phyloP scores from a whole-genome alignment of 2,329 filamentous ascomycete species.

The Aphanocladium album region DNA sequence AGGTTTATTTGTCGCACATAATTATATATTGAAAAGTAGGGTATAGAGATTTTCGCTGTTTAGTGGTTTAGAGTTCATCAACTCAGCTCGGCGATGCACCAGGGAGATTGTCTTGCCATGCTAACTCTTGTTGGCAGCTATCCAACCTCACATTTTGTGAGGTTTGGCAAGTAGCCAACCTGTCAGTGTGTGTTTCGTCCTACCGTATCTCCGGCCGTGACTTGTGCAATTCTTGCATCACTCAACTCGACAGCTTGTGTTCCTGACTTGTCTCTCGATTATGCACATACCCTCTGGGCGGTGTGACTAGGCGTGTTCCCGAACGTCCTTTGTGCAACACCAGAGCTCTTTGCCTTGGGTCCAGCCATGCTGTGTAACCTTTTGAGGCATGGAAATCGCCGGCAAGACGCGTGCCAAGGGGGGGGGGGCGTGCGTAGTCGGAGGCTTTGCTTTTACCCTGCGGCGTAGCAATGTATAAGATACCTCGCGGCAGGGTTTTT shows the following conservation, averaged over 20 bases:
- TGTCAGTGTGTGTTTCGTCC: too few relatives aligned
- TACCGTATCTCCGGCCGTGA: neutral
- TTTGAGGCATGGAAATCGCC: neutral
- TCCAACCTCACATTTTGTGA: too few relatives aligned
- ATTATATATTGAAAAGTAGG: neutral
- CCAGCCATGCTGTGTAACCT: neutral
- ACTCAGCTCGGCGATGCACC: neutral
- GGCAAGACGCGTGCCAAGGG: neutral
- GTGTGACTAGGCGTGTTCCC: slow-evolving; percentile 5
- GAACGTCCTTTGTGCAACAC: neutral
- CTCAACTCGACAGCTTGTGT: neutral
- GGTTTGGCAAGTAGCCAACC: too few relatives aligned
- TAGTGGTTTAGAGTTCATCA: neutral
- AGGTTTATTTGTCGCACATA: neutral
- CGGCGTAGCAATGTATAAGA: neutral
- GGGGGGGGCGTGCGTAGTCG: neutral
- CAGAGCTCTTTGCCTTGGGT: neutral
- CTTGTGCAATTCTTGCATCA: neutral
- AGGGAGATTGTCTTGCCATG: neutral
- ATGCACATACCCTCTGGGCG: neutral
- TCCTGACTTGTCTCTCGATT: neutral
- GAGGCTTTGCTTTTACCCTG: neutral
- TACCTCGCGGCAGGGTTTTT: neutral
- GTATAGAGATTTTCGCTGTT: neutral
- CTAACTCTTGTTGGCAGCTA: too few relatives aligned